Base-by-base conservation (phyloP, 2,329 filamentous ascomycete species). In the Fusarium longipes region DNA sequence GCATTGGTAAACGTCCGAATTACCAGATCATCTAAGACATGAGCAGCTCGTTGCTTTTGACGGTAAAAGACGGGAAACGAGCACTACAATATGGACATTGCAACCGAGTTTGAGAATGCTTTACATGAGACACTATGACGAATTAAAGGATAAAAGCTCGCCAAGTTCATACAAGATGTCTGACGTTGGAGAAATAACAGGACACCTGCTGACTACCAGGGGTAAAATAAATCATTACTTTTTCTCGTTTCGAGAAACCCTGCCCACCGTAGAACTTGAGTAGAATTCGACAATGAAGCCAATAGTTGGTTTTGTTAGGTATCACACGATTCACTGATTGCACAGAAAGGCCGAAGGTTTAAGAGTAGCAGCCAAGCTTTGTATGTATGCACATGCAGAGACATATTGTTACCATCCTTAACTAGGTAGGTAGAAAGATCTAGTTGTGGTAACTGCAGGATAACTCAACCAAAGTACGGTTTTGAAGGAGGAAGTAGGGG, bases 401-500 rank as follows among this genome's bases (percentile, higher is more conserved):
- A 12, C 38, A 38, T 24, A 25, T 57, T 29, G 24, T 40, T 38
- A n/a, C 22, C 17, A 10, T 30, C 7, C 12, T 20, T 48, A n/a
- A n/a, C n/a, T n/a, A n/a, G n/a, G n/a, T n/a, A 29, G 22, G 10
- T 20, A 9, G 17, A 49, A 52, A 52, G 56, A 58, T 58, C 60
- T 59, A 18, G 42, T 58, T 52, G 45, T 50, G 52, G 51, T 55
- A 61, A 71, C 38, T 40, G 45, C 49, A 50, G 35, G 50, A 57
- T 36, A 53, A 51, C 57, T 56, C 39, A 36, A 40, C 36, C 33
- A 65, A 38, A 45, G 44, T 57, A 51, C 36, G 43, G 45, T 44
- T 39, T 22, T 22, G 17, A 57, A 51, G 45, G 33, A 57, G 45
- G 47, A 52, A 60, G 68, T 66, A 51, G 55, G 60, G 49, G 57